A percentile compares a stretch with the other conserved stretches of the same genome.
These are phyloP conservation scores for Microstegium vimineum DNA, from an alignment of 176 grass and related monocot species.

Conservation along the genomic window DNA sequence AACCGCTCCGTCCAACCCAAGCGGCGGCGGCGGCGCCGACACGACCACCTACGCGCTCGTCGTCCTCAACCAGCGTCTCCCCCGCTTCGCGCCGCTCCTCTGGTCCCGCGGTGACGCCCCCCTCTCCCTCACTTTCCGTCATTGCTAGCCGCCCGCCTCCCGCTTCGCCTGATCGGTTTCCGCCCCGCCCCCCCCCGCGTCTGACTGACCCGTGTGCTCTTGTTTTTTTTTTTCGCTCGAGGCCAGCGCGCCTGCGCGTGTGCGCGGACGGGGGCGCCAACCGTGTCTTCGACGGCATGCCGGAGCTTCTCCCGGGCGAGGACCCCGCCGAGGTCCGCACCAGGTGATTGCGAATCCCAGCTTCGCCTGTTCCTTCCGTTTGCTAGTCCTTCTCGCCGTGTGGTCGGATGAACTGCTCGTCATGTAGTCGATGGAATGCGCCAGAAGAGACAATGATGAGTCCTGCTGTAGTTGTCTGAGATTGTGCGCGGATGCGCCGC, in stretches of 20 bases:
- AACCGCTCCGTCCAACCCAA: not conserved
- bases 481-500: not conserved
- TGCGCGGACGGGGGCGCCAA: constrained; percentile 95
- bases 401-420: not conserved
- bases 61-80: constrained; percentile 89
- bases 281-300: constrained; percentile 74
- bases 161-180: not conserved
- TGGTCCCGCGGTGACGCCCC: constrained; percentile 57
- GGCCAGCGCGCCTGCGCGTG: constrained; percentile 64
- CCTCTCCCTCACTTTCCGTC: not conserved
- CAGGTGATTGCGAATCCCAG: constrained; percentile 30
- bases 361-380: not conserved
- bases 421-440: constrained; percentile 10
- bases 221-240: not conserved
- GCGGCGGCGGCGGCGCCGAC: not conserved
- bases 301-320: constrained; percentile 49
- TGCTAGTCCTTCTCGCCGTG: not conserved
- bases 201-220: not conserved
- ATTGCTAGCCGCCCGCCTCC: not conserved
- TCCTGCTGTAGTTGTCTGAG: too few species aligned
- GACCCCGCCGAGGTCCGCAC: constrained; percentile 56
- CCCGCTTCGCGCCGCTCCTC: constrained; percentile 71
- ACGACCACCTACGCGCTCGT: constrained; percentile 52
- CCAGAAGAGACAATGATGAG: not conserved
- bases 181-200: not conserved